Base-by-base conservation (phyloP, 768 basidiomycete species). In the Gymnopilus junonius region DNA sequence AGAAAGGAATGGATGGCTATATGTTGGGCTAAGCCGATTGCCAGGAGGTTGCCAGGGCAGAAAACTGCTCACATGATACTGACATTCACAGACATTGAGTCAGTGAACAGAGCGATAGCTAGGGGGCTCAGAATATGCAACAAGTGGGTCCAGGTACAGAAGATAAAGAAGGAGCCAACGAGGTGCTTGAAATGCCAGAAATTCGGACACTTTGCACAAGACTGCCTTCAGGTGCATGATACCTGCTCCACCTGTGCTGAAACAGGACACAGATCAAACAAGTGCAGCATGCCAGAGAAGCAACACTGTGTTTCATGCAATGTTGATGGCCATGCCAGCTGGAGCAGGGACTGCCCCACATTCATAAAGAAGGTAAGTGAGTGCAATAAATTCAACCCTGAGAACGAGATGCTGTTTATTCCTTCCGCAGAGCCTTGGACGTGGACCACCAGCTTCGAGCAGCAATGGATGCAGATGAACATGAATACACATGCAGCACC, bases 161-260 rank as follows among this genome's bases (percentile, higher is more conserved):
- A 71, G 32, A 40, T 34, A 46, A 67, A 63, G 32, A 64, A 62
- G 20, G 68, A 71, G 17, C 68, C 65, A 0, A 57, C 60, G 0
- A 29, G 64, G 21, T 72, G 69, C 56, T 63, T 68, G 37, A 72
- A 72, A 39, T 72, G 71, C 58, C 69, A 72, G 10, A 61, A 57
- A 12, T 70, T 39, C 27, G 59, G 61, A 11, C 71, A 72, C 50
- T n/a, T 67, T 0, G 69, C 70, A 10, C 17, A 15, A 17, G 64
- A 64, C 15, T 73, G 71, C 58, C 51, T 20, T 1, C 8, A 27
- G 7, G 40, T 37, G 1, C 37, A 48, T 1, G 67, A 70, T 45
- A 62, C 40, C 20, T 71, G 70, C 37, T 61, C 64, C 0, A 45
- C 45, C 20, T 72, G 69, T 32, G 69, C 39, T 0, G 17, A 42